These are phyloP conservation scores for Castanopsis chinensis DNA, from an alignment of 306 rosid genomes.

Conservation along the genomic window DNA sequence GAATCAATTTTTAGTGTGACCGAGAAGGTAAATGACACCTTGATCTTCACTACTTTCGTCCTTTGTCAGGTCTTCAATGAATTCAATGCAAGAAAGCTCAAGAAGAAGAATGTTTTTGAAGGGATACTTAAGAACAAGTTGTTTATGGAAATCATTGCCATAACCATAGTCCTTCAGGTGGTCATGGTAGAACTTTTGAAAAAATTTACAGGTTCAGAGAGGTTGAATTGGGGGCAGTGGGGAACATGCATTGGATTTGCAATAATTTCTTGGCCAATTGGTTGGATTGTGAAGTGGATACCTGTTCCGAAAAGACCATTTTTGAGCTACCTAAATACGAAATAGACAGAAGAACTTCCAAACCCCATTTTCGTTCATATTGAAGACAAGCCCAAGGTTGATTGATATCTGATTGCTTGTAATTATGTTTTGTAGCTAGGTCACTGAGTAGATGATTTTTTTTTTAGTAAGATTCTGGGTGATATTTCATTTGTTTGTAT, in stretches of 20 bases:
- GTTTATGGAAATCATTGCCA: constrained; percentile 24
- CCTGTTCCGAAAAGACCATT: constrained; percentile 11
- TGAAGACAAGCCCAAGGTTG: no score
- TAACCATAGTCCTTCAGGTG: constrained; percentile 27
- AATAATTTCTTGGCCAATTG: constrained; percentile 22
- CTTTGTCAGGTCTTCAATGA: constrained; percentile 34
- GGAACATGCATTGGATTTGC: constrained; percentile 17
- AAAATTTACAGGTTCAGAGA: constrained; percentile 24
- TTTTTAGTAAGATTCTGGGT: no score
- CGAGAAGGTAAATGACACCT: constrained; percentile 19
- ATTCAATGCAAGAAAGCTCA: constrained; percentile 28
- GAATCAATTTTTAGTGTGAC: constrained; percentile 19
- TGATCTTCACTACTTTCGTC: constrained; percentile 29
- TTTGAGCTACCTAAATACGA: neutral
- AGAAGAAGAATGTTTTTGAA: constrained; percentile 30
- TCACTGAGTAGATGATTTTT: no score
- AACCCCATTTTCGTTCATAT: no score
- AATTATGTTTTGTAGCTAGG: no score
- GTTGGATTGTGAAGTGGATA: constrained; percentile 25
- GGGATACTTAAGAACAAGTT: constrained; percentile 19
- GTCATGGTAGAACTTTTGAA: constrained; percentile 30
- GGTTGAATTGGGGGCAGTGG: constrained; percentile 30
- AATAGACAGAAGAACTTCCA: no score
- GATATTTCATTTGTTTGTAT: no score
- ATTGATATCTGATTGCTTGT: no score